phyloP scores from a whole-genome alignment of 2,329 filamentous ascomycete species.

The Aspergillus bombycis region DNA sequence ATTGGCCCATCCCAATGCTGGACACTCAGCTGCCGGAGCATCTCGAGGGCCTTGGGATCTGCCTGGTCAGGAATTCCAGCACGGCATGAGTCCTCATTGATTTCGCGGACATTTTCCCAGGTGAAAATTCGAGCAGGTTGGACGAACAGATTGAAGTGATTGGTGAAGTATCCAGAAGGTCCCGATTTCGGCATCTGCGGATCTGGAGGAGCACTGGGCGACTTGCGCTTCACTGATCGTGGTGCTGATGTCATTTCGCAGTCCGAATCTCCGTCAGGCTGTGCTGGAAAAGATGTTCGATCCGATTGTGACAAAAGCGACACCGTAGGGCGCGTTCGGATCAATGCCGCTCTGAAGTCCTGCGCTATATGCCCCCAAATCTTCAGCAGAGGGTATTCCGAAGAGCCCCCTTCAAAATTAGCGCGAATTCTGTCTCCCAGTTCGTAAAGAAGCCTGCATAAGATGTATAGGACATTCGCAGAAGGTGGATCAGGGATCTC shows the following conservation, averaged over 20 bases:
- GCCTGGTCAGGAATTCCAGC: slow-evolving; percentile 63
- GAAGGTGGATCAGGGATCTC: slow-evolving; percentile 68
- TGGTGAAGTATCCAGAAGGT: slow-evolving; percentile 18
- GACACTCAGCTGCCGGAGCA: slow-evolving; percentile 61
- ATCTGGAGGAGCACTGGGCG: slow-evolving; percentile 8
- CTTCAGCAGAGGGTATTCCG: slow-evolving; percentile 45
- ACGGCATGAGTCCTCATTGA: slow-evolving; percentile 58
- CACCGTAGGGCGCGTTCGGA: slow-evolving; percentile 44
- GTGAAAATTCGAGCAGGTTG: slow-evolving; percentile 28
- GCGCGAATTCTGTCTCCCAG: slow-evolving; percentile 60
- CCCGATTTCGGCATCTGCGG: neutral
- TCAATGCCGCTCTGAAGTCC: slow-evolving; percentile 56
- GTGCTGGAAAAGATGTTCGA: slow-evolving; percentile 41
- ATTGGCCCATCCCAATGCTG: slow-evolving; percentile 61
- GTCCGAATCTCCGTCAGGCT: slow-evolving; percentile 27
- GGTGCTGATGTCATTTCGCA: slow-evolving; percentile 25
- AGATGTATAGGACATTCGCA: slow-evolving; percentile 66
- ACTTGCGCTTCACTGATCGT: slow-evolving; percentile 27
- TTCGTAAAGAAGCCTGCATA: slow-evolving; percentile 61
- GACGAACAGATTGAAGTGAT: slow-evolving; percentile 27
- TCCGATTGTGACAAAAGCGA: slow-evolving; percentile 30
- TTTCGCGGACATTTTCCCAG: slow-evolving; percentile 51
- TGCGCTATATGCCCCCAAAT: slow-evolving; percentile 51
- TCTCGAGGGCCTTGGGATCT: slow-evolving; percentile 63
- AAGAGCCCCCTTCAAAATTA: slow-evolving; percentile 56